phyloP scores from a whole-genome alignment of 2,329 filamentous ascomycete species.

The Colletotrichum magnum region DNA sequence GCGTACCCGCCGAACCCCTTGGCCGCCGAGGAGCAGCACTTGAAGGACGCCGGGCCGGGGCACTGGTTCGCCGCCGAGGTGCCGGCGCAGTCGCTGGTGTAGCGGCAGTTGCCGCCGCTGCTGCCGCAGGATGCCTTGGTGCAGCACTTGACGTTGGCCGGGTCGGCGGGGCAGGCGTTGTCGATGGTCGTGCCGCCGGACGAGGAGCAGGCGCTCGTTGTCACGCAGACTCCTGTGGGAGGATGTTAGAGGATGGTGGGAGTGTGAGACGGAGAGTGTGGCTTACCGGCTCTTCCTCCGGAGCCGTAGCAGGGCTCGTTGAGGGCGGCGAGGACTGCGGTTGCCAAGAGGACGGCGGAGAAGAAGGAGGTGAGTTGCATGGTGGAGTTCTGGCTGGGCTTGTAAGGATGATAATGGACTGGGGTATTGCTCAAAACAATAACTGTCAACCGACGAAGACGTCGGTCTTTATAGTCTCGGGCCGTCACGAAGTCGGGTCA shows the following conservation, averaged over 20 bases:
- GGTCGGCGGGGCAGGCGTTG: conserved; percentile 55
- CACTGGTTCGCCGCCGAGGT: conserved; percentile 49
- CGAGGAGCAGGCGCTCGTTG: conserved; percentile 51
- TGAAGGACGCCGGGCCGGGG: conserved; percentile 55
- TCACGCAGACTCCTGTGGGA: conserved; percentile 55
- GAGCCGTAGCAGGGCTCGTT: conserved; percentile 51
- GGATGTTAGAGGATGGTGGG: neutral
- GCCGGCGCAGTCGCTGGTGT: conserved; percentile 54
- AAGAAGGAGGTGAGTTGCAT: conserved; percentile 25
- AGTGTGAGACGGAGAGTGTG: neutral
- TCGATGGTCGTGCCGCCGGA: conserved; percentile 54
- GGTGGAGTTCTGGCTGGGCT: neutral
- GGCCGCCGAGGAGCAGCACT: conserved; percentile 53
- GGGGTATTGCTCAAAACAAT: neutral
- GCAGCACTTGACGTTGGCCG: conserved; percentile 57
- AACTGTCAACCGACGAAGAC: neutral
- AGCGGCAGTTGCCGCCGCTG: conserved; percentile 55
- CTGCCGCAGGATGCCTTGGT: conserved; percentile 54
- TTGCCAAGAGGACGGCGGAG: conserved; percentile 18
- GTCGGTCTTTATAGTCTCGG: neutral
- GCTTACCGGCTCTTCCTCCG: conserved; percentile 40
- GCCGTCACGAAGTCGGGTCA: neutral
- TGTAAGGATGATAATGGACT: neutral
- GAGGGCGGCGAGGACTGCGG: conserved; percentile 44
- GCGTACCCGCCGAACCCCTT: conserved; percentile 53